A percentile compares a stretch with the other conserved stretches of the same genome.
Evolutionary conservation across 352 stramenopile genomes (phyloP).

Genomic region (Peronospora tabacina): DNA sequence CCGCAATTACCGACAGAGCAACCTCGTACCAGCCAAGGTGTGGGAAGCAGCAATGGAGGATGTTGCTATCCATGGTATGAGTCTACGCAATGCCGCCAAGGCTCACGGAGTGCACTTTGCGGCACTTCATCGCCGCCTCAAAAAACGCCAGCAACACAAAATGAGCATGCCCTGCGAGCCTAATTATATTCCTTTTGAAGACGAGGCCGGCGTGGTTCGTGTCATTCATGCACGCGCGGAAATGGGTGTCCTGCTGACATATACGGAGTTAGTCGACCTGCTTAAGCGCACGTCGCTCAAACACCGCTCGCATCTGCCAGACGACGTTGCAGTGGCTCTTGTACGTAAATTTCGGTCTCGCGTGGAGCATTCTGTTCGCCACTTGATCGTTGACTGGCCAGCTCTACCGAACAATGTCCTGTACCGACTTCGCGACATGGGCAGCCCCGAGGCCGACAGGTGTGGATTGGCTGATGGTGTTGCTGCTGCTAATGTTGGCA

Average conservation of each 20-base stretch:
- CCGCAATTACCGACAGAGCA: constrained; percentile 43
- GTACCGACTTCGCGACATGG: constrained; percentile 28
- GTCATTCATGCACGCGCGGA: constrained; percentile 62
- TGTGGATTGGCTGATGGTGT: constrained; percentile 11
- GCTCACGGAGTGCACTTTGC: constrained; percentile 58
- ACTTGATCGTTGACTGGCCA: constrained; percentile 60
- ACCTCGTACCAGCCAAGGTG: constrained; percentile 46
- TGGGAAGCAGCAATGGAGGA: constrained; percentile 64
- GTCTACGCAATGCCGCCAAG: constrained; percentile 52
- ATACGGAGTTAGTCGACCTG: constrained; percentile 59
- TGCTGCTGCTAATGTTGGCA: constrained; percentile 5
- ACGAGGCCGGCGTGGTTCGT: constrained; percentile 58
- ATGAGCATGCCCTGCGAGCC: constrained; percentile 33
- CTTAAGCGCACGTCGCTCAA: constrained; percentile 54
- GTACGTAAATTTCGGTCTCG: constrained; percentile 49
- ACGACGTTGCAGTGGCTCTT: constrained; percentile 33
- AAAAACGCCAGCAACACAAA: constrained; percentile 52
- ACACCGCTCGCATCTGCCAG: constrained; percentile 34
- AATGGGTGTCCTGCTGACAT: constrained; percentile 62
- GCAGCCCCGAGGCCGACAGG: constrained; percentile 5
- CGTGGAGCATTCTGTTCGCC: constrained; percentile 52
- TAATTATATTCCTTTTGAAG: constrained; percentile 59
- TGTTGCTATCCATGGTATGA: constrained; percentile 62
- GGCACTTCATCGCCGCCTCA: constrained; percentile 54
- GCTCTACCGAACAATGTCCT: constrained; percentile 25